Evolutionary conservation across 495 filamentous ascomycete genomes (phyloP), one percentile per base, ranked within the genome.

Genomic region (Trichoderma reesei): DNA sequence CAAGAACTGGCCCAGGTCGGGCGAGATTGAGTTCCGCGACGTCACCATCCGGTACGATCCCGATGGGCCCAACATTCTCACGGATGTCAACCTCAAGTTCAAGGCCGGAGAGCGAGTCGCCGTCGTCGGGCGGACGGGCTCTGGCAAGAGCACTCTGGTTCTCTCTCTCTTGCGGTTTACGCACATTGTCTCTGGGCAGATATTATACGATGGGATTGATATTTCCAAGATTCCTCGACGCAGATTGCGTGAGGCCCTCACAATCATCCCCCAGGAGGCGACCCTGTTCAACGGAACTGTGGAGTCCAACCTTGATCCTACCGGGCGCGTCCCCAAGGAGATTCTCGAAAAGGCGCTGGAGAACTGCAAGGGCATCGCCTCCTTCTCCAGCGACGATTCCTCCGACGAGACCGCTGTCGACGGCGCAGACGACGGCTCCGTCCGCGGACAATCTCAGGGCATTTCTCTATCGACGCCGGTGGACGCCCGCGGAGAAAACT

Each of bases 61-160:
- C 38, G 77, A 79, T 59, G 75, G 78, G 0, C 79, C 78, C 1
- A 73, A 80, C 46, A 78, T 83, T 41, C 72, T 86, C 5, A 81
- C 79, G 59, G 69, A 78, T 31, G 72, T 85, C 60, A 79, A 76
- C 61, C 77, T 86, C 64, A 74, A 71, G 51, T 79, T 81, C 18
- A 63, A 72, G 8, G 74, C 83, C 16, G 83, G 83, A 11, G 79
- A 85, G 65, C 77, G 79, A 38, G 74, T 85, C 48, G 83, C 78
- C 2, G 72, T 86, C 41, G 78, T 84, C 8, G 84, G 83, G 18
- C 78, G 84, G 20, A 85, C 82, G 5, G 83, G 84, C 6, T 81
- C 82, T 31, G 84, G 83, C n/a, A 86, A 86, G 68, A 83, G 81
- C 62, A 82, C 81, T 42, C 69, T 85, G 3, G 79, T 82, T 3